Percentiles rank a stretch among this genome's conserved stretches.
These are phyloP conservation scores for Obba rivulosa DNA, from an alignment of 768 basidiomycete genomes.

Conservation along the genomic window DNA sequence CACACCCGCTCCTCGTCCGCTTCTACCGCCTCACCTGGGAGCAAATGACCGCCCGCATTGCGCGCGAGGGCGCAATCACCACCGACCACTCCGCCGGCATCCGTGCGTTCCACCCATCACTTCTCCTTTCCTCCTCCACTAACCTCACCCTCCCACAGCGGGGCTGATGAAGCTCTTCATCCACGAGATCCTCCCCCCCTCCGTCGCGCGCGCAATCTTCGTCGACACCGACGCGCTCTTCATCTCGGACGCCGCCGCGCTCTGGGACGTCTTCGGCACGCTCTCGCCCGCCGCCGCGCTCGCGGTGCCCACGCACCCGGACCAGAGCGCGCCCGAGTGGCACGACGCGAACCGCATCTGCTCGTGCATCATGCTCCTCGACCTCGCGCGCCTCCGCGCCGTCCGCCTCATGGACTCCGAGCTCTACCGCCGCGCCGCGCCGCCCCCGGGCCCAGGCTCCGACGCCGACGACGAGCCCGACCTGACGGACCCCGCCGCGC, in stretches of 20 bases:
- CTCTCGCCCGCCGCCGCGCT: conserved; percentile 33
- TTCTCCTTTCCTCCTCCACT: background rate
- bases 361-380: conserved; percentile 49
- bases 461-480: conserved; percentile 17
- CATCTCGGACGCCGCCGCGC: conserved; percentile 39
- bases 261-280: conserved; percentile 37
- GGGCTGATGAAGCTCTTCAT: conserved; percentile 51
- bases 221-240: conserved; percentile 50
- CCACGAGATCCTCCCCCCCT: conserved; percentile 42
- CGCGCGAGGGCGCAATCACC: conserved; percentile 39
- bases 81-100: conserved; percentile 44
- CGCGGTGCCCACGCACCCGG: conserved; percentile 41
- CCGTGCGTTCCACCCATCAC: conserved; percentile 29
- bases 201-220: conserved; percentile 41
- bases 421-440: conserved; percentile 23
- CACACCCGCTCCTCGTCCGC: conserved; percentile 31
- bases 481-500: background rate
- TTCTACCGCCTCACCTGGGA: conserved; percentile 39
- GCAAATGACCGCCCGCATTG: conserved; percentile 37
- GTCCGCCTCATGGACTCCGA: conserved; percentile 44
- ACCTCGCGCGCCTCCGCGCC: conserved; percentile 38
- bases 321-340: conserved; percentile 36
- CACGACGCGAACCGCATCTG: conserved; percentile 42
- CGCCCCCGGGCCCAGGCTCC: too few relatives aligned
- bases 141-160: conserved; percentile 21